Base-by-base conservation (phyloP, 2,329 filamentous ascomycete species). In the Arthrobotrys sinensis region DNA sequence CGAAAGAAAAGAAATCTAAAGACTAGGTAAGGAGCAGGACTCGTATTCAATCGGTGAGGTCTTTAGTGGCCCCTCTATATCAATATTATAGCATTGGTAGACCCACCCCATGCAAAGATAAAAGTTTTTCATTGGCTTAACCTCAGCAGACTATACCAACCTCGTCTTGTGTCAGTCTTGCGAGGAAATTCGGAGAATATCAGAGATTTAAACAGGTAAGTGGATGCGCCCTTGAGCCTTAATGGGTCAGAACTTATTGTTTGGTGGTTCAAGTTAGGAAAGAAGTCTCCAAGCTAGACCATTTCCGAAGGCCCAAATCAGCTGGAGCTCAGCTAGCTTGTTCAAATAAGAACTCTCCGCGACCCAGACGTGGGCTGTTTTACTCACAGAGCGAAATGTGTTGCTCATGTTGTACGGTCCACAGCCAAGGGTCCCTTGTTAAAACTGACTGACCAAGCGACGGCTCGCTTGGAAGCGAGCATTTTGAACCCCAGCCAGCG, bases 401-500 rank as follows among this genome's bases (percentile, higher is more conserved):
- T 60, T 60, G 55, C 11, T 14, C 7, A 43, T 8, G 55, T 43
- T 60, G 36, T 21, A 19, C 2, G 11, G 12, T 8, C 6, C 4
- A 4, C 19, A 1, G 3, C 10, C 34, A 40, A 10, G 34, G 55
- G 12, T 14, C 36, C 34, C 55, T 43, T 60, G 55, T 36, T 12
- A 57, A 19, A 3, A 11, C n/a, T 4, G 16, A 7, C 11, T 11
- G 19, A 28, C 7, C 36, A 60, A 60, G 36, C 36, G 34, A 60
- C 63, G 63, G 63, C 48, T 67, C 63, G 63, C 63, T 55, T 67
- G 63, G 63, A 55, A 52, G 48, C 63, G 48, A 67, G 63, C 19
- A 40, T 67, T 67, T 43, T 55, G 63, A 32, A 38, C 52, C 52
- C 48, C 21, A 43, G 63, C 32, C 46, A 38, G 46, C 55, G 55